A percentile compares a stretch with the other conserved stretches of the same genome.
Conservation (phyloP, 2,329 filamentous ascomycete species). For the Trichoderma sp. region DNA sequence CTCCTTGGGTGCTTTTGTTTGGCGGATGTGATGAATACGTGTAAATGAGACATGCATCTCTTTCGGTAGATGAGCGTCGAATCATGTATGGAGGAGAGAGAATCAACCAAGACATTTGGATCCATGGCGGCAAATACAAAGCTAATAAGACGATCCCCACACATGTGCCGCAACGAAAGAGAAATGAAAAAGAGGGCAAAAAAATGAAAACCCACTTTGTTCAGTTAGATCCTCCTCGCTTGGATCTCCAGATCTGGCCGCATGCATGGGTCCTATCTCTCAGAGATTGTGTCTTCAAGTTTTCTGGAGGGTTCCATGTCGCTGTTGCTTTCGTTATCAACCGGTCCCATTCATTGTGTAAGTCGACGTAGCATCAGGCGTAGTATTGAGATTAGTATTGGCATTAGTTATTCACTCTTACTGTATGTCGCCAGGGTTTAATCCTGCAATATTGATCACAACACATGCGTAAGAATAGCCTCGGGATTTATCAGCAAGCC, state of each 20-base stretch:
- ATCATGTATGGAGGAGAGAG: neutral
- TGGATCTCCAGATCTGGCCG: constrained; percentile 10
- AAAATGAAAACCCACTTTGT: neutral
- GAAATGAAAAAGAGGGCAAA: neutral
- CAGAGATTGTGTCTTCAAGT: neutral
- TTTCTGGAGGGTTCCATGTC: neutral
- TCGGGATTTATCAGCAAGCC: constrained; percentile 11
- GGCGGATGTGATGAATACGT: neutral
- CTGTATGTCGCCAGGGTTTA: neutral
- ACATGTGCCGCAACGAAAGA: neutral
- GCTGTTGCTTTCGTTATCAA: neutral
- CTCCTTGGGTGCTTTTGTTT: neutral
- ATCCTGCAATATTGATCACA: neutral
- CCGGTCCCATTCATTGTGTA: neutral
- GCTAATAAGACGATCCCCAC: neutral
- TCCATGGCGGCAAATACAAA: neutral
- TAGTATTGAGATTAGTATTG: neutral
- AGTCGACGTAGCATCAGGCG: neutral
- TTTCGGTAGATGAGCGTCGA: neutral
- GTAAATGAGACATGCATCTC: neutral
- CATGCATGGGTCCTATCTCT: neutral
- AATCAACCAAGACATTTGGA: neutral
- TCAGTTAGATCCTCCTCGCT: neutral
- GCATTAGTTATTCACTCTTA: neutral
- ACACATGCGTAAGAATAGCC: neutral